Conservation (phyloP, 495 filamentous ascomycete species). For the Xylaria grammica region DNA sequence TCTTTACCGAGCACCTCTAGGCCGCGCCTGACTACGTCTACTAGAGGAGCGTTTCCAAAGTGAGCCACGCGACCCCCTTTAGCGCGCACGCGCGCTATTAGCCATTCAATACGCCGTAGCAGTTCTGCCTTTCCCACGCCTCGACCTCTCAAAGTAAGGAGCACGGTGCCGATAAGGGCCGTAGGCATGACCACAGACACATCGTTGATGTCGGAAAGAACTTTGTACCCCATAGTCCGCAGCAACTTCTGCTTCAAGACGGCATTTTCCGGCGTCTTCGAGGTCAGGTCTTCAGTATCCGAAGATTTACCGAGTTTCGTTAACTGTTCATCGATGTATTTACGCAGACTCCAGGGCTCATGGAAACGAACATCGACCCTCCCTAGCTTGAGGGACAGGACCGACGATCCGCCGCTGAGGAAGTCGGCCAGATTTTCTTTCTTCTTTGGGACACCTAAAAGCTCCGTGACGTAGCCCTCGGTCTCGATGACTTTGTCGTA, state of each 20-base stretch:
- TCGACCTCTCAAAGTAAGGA: slow-evolving; percentile 88
- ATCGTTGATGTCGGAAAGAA: slow-evolving; percentile 90
- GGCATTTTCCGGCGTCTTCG: slow-evolving; percentile 50
- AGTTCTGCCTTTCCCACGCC: slow-evolving; percentile 89
- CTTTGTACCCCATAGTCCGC: slow-evolving; percentile 84
- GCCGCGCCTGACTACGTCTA: slow-evolving; percentile 83
- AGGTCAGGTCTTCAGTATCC: slow-evolving; percentile 44
- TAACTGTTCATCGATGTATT: slow-evolving; percentile 78
- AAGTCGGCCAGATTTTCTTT: slow-evolving; percentile 93
- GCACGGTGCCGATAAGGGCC: slow-evolving; percentile 89
- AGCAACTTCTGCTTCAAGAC: slow-evolving; percentile 65
- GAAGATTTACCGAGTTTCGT: slow-evolving; percentile 49
- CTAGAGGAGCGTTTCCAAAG: slow-evolving; percentile 79
- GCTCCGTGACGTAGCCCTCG: slow-evolving; percentile 92
- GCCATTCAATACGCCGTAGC: slow-evolving; percentile 87
- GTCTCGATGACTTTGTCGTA: slow-evolving; percentile 99
- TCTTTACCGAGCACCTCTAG: slow-evolving; percentile 89
- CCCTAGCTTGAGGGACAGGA: slow-evolving; percentile 85
- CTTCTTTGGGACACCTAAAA: slow-evolving; percentile 90
- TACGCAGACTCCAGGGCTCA: slow-evolving; percentile 86
- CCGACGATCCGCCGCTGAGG: slow-evolving; percentile 78
- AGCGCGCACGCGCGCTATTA: slow-evolving; percentile 77
- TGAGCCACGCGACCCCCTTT: slow-evolving; percentile 93
- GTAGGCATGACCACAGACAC: slow-evolving; percentile 98
- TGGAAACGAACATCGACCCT: slow-evolving; percentile 95